Evolutionary conservation across 2,329 filamentous ascomycete genomes (phyloP), one percentile per base, ranked within the genome.

Genomic region (Pleurostoma richardsiae): DNA sequence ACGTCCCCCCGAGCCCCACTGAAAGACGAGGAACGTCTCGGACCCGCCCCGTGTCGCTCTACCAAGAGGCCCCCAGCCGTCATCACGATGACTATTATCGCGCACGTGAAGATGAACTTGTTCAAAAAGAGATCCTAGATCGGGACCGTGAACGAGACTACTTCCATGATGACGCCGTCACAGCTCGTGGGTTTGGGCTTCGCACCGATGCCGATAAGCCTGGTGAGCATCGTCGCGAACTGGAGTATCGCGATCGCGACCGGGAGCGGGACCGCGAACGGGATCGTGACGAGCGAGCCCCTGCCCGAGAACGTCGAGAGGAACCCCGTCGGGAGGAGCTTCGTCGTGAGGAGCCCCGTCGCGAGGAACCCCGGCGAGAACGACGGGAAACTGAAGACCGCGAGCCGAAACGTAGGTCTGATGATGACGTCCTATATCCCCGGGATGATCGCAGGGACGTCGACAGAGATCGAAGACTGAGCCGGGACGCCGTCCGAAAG

Each of bases 171-270:
- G 73, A 78, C 2, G 65, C 63, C 36, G 64, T 79, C 10, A 49
- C 64, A 3, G 49, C 63, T 8, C 75, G 77, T 38, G 77, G 76
- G 1, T 80, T 79, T 50, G 76, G 76, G 28, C 70, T 80, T 48
- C 73, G 76, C 27, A 69, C 72, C 6, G 71, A 70, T 11, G 51
- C 57, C 7, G 52, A 63, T 8, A 64, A 64, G 27, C 52, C 56
- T n/a, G 54, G 61, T 6, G 61, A 60, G 7, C 50, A 43, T 27
- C 62, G 61, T 11, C 56, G 59, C 3, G 52, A 67, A 29, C 53
- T 60, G 48, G 56, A 65, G 26, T n/a, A 8, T 36, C 33, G 33
- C 33, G 33, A 36, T 8, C 33, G 33, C n/a, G 33, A 36, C 8
- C 33, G 33, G 33, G 19, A 19, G 19, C 19, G 19, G 19, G 19